Conservation (phyloP, 768 basidiomycete species). For the Xanthoconium stramineum region DNA sequence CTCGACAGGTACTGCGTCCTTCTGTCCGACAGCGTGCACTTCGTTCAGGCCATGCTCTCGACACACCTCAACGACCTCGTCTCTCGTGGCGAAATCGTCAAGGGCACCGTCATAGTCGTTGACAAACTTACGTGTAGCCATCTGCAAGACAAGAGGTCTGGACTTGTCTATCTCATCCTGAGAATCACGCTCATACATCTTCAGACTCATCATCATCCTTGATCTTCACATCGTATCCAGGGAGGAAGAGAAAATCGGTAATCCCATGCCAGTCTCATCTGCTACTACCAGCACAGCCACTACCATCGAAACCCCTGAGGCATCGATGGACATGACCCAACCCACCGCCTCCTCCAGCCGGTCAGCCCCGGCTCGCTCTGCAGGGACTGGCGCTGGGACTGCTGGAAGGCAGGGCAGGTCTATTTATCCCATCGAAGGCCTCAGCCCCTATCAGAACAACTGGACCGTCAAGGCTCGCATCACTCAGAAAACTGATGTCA, state of each 20-base stretch:
- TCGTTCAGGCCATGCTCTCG: slow-evolving; percentile 91
- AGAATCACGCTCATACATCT: slow-evolving; percentile 3
- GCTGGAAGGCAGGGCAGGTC: slow-evolving; percentile 23
- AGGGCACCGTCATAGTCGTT: slow-evolving; percentile 65
- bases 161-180: neutral
- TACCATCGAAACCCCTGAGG: slow-evolving; percentile 16
- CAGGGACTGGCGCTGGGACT: neutral
- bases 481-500: slow-evolving; percentile 84
- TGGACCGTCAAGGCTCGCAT: slow-evolving; percentile 98
- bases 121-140: slow-evolving; percentile 78
- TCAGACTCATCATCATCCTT: slow-evolving; percentile 81
- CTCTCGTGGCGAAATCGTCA: slow-evolving; percentile 56
- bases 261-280: slow-evolving; percentile 42
- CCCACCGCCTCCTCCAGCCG: slow-evolving; percentile 23
- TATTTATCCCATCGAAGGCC: slow-evolving; percentile 84
- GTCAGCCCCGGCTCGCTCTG: slow-evolving; percentile 5
- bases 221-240: slow-evolving; percentile 54
- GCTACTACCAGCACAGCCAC: slow-evolving; percentile 28
- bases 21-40: slow-evolving; percentile 84
- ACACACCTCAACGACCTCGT: slow-evolving; percentile 84
- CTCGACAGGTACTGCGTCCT: slow-evolving; percentile 75
- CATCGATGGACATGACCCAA: slow-evolving; percentile 28
- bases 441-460: slow-evolving; percentile 96
- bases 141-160: slow-evolving; percentile 77
- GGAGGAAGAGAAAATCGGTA: slow-evolving; percentile 70